Base-by-base conservation (phyloP, 164 flowering plant species). In the Cinnamomum micranthum region DNA sequence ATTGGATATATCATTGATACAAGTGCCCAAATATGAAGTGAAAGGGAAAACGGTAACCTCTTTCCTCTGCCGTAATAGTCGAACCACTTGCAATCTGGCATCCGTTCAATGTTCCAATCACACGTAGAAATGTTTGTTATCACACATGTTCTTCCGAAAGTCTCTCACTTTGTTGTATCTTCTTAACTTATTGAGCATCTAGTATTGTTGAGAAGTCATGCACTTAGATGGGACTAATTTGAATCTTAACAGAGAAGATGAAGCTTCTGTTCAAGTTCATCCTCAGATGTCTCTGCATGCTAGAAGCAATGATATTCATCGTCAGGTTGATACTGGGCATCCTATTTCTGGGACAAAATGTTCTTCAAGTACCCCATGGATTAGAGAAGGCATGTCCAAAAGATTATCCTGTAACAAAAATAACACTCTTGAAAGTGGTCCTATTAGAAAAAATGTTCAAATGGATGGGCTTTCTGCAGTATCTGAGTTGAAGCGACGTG, bases 191-290 rank as follows among this genome's bases (percentile, higher is more conserved):
- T 28, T 59, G 19, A 15, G 33, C 25, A 41, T 73, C 69, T 15
- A 55, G 33, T n/a, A 24, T 68, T 64, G 24, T 14, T 66, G 27
- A 25, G 24, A 23, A 25, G 3, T 64, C 33, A 64, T 64, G 31
- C 31, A 64, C 47, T 28, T n/a, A 31, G 69, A 67, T 51, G 65
- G 20, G 72, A 66, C 2, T 75, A 50, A 52, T 15, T 68, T 47
- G 74, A n/a, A 10, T 74, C 59, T 76, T 77, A 70, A 77, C 86
- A 87, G 89, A 81, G 80, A 79, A 59, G 24, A 6, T 80, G 84
- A 71, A 70, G 73, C 75, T 76, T 52, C 23, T 74, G 41, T 2
- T 24, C 69, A 68, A 52, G 81, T 76, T 22, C 71, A 28, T 71
- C 76, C 78, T 28, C 80, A 50, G 65, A 58, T 74, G 78, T 51